Evolutionary conservation across 257 asterid species (phyloP).

Genomic region (Mentha longifolia): DNA sequence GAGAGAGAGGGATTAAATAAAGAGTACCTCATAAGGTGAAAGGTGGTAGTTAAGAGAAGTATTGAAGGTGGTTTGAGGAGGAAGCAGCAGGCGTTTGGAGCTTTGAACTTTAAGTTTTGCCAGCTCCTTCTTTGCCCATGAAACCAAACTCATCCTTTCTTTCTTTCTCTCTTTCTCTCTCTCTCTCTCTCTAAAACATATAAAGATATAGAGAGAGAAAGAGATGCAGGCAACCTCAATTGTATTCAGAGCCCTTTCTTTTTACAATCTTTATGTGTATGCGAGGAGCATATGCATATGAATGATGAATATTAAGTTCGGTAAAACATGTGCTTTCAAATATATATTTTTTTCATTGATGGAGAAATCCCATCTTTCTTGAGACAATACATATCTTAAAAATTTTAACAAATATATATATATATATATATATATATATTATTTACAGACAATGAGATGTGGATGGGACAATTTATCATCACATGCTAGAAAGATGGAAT

Average conservation of each 20-base stretch:
- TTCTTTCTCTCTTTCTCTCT: background rate
- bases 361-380: conserved; percentile 30
- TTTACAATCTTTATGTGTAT: background rate
- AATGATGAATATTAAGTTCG: background rate
- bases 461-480: conserved; percentile 23
- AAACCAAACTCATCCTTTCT: conserved; percentile 38
- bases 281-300: conserved; percentile 6
- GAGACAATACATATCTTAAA: background rate
- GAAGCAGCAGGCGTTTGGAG: conserved; percentile 37
- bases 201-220: conserved; percentile 22
- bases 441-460: conserved; percentile 13
- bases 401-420: no score
- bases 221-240: background rate
- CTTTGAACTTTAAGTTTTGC: conserved; percentile 33
- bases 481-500: conserved; percentile 29
- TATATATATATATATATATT: no score
- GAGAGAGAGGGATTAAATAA: conserved; percentile 4
- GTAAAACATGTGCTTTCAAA: conserved; percentile 19
- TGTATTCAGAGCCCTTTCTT: background rate
- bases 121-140: conserved; percentile 47
- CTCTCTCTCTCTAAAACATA: background rate
- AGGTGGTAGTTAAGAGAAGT: background rate
- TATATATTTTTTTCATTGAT: conserved; percentile 24
- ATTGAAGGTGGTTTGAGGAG: conserved; percentile 24
- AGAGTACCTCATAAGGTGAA: conserved; percentile 26